Percentiles rank a stretch among this genome's conserved stretches.
Evolutionary conservation across 257 asterid genomes (phyloP).

Genomic region (Mitragyna speciosa): DNA sequence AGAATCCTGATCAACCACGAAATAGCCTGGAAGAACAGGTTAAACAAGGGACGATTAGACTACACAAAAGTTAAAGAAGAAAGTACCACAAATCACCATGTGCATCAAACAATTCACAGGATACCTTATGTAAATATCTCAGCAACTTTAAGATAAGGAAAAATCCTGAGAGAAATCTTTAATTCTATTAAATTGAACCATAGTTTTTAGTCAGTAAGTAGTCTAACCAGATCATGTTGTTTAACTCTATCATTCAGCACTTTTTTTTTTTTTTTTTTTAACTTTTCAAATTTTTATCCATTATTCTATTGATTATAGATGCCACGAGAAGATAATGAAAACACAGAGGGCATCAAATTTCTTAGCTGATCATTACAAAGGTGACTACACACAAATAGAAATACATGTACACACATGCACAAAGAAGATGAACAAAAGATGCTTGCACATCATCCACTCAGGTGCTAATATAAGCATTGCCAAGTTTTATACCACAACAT

Average conservation of each 20-base stretch:
- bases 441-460: neutral
- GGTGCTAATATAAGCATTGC: neutral
- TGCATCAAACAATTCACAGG: neutral
- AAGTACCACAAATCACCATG: neutral
- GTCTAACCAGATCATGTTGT: neutral
- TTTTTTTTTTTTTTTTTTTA: neutral
- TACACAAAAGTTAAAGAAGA: neutral
- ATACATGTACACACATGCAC: neutral
- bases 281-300: neutral
- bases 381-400: neutral
- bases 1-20: conserved; percentile 66
- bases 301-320: neutral
- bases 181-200: too few relatives aligned
- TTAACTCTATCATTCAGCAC: neutral
- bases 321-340: too few relatives aligned
- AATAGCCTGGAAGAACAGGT: conserved; percentile 53
- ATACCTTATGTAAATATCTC: too few relatives aligned
- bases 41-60: conserved; percentile 2
- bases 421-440: neutral
- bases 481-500: neutral
- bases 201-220: neutral
- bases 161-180: too few relatives aligned
- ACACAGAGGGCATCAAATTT: neutral
- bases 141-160: too few relatives aligned
- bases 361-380: neutral